Evolutionary conservation across 306 rosid species (phyloP).

Genomic region (Trichosanthes cucumerina): DNA sequence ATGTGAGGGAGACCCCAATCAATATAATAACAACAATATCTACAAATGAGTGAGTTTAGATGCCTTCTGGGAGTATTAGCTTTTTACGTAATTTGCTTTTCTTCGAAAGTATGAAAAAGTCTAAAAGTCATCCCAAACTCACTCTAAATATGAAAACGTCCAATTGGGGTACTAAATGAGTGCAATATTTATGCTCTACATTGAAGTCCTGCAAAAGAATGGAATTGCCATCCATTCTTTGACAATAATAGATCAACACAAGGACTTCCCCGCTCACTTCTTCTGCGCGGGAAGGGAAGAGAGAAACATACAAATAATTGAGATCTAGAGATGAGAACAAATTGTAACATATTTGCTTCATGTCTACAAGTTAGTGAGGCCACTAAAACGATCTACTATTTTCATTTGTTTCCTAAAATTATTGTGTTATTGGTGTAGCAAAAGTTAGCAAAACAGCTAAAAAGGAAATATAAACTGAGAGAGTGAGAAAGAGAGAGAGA

Average conservation of each 20-base stretch:
- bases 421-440: background rate
- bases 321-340: background rate
- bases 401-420: constrained; percentile 1
- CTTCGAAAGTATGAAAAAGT: background rate
- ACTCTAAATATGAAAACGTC: too few species aligned
- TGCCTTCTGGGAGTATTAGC: background rate
- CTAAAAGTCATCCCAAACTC: background rate
- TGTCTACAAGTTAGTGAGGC: background rate
- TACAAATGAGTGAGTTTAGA: background rate
- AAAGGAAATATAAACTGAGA: background rate
- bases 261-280: background rate
- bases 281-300: background rate
- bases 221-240: background rate
- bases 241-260: background rate
- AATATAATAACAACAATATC: background rate
- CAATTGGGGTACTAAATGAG: too few species aligned
- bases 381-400: background rate
- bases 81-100: background rate
- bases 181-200: too few species aligned
- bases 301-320: background rate
- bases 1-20: too few species aligned
- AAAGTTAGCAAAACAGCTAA: background rate
- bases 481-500: background rate
- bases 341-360: background rate
- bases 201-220: too few species aligned